Evolutionary conservation across 2,329 filamentous ascomycete species (phyloP), one percentile per base, ranked within the genome.

Genomic region (Setomelanomma holmii): DNA sequence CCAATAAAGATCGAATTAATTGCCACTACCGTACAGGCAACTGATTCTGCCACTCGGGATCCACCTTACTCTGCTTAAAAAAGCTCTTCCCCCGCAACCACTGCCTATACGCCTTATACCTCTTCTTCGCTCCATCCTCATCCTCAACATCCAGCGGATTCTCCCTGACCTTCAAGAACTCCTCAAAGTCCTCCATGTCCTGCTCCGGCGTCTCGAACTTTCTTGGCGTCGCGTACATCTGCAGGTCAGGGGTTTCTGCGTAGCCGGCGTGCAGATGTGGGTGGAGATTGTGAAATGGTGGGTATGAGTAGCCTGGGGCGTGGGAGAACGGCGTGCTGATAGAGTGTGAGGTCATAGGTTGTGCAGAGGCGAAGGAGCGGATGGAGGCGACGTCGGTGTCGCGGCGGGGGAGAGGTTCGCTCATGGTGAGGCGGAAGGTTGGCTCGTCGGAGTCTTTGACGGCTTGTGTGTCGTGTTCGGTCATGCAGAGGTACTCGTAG

Each of bases 41-140:
- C 51, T 73, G 68, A 47, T 61, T 68, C 61, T 67, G 61, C 71
- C 71, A 81, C 69, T 82, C 79, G 1, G 79, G 79, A 75, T 82
- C 79, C 34, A 81, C 78, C 62, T 81, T 82, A 55, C 79, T 81
- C 80, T 97, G 93, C 77, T 98, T 98, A 75, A 98, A 98, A 67
- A 98, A 83, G 66, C 91, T 96, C 79, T 97, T 98, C 16, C 93
- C 93, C 56, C 87, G 84, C 69, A 99, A 80, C 93, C 95, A 99
- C 76, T 97, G 96, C 67, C 88, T 81, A 76, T 99, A 99, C 8
- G 93, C 90, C 77, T 96, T 98, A 75, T 99, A 99, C 63, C 95
- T 82, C 82, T 98, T 97, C 83, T 96, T 98, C 35, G 84, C 83
- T 40, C 87, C 83, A 73, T 98, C 95, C 67, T 96, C 93, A 39